Evolutionary conservation across 805 yeast genomes (phyloP).

Genomic region (Metschnikowia colocasiae): DNA sequence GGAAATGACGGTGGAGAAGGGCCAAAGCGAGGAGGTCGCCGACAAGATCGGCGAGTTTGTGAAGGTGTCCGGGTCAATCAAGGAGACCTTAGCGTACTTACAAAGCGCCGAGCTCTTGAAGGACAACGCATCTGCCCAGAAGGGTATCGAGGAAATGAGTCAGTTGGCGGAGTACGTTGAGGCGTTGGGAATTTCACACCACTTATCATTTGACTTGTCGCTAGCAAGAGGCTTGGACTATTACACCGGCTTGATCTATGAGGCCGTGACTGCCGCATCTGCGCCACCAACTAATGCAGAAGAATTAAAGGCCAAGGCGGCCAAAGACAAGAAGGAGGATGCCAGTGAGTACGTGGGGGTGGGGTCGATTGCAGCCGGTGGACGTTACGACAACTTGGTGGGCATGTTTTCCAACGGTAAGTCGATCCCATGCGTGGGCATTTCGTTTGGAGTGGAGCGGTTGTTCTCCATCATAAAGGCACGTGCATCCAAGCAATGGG

Average conservation of each 20-base stretch:
- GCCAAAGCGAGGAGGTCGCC: slow-evolving; percentile 87
- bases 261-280: slow-evolving; percentile 90
- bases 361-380: slow-evolving; percentile 98
- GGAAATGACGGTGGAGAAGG: slow-evolving; percentile 90
- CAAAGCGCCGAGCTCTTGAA: slow-evolving; percentile 54
- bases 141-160: slow-evolving; percentile 79
- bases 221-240: slow-evolving; percentile 97
- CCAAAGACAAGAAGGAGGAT: slow-evolving; percentile 58
- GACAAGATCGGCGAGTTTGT: slow-evolving; percentile 91
- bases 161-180: slow-evolving; percentile 72
- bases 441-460: slow-evolving; percentile 96
- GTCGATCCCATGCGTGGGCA: slow-evolving; percentile 95
- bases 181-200: slow-evolving; percentile 69
- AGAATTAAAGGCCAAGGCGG: slow-evolving; percentile 53
- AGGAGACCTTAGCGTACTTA: slow-evolving; percentile 56
- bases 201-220: slow-evolving; percentile 84
- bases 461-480: slow-evolving; percentile 85
- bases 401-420: slow-evolving; percentile 95
- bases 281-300: slow-evolving; percentile 89
- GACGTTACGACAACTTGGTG: slow-evolving; percentile 93
- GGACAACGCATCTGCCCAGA: slow-evolving; percentile 66
- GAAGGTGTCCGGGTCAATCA: slow-evolving; percentile 68
- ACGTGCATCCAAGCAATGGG: slow-evolving; percentile 55
- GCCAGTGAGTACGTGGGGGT: slow-evolving; percentile 97
- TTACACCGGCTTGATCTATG: slow-evolving; percentile 95